Evolutionary conservation across 352 stramenopile species (phyloP).

Genomic region (Pythium aristosporum): DNA sequence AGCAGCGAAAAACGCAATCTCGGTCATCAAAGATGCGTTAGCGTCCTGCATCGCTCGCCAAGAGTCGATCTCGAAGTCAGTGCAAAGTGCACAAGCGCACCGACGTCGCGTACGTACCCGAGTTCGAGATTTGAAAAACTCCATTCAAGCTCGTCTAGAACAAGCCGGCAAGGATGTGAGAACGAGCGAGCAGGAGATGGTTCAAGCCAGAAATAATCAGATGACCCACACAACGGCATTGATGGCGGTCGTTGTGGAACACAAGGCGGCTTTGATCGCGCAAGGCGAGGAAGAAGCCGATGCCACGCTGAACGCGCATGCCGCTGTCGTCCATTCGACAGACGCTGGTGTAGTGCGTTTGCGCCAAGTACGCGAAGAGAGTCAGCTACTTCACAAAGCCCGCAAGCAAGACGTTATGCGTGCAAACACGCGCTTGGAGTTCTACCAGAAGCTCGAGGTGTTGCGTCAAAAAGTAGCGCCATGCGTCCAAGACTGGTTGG

Average conservation of each 20-base stretch:
- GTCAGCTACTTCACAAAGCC: constrained; percentile 5
- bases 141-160: constrained; percentile 26
- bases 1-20: constrained; percentile 43
- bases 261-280: constrained; percentile 1
- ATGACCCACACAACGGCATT: constrained; percentile 4
- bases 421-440: constrained; percentile 25
- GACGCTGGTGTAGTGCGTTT: constrained; percentile 13
- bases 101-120: constrained; percentile 21
- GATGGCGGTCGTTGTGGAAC: constrained; percentile 8
- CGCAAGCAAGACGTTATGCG: constrained; percentile 25
- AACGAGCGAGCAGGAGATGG: constrained; percentile 24
- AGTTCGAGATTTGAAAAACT: constrained; percentile 29
- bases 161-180: constrained; percentile 16
- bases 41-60: constrained; percentile 40
- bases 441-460: constrained; percentile 25
- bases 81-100: constrained; percentile 19
- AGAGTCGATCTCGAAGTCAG: constrained; percentile 29
- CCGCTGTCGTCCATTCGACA: constrained; percentile 14
- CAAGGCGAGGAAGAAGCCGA: constrained; percentile 22
- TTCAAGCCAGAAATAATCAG: constrained; percentile 15
- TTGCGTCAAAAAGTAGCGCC: constrained; percentile 20
- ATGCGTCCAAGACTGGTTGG: constrained; percentile 30
- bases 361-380: constrained; percentile 16
- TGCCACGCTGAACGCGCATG: constrained; percentile 14
- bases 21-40: constrained; percentile 40